Evolutionary conservation across 306 rosid species (phyloP), one percentile per base, ranked within the genome.

Genomic region (Ceratonia siliqua): DNA sequence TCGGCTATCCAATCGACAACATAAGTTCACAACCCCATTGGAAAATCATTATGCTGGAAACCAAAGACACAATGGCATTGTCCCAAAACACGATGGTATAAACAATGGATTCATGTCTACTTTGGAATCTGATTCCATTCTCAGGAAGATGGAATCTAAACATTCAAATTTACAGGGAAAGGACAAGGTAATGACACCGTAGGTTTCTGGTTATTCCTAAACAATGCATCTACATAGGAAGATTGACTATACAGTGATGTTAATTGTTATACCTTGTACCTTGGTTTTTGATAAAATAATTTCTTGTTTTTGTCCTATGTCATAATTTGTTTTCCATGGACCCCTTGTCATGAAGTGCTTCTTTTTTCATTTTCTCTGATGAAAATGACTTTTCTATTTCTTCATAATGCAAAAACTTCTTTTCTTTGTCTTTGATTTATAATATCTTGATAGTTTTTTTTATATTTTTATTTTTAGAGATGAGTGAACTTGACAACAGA

Each of bases 401-500:
- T 18, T 54, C 42, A 21, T 24, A 2, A 42, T 65, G 25, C 24
- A 5, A 30, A 49, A 41, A 27, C 25, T 39, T 53, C 2, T 48
- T 48, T 68, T 30, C 28, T 46, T 41, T 17, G 35, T 55, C 5
- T 63, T 41, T 53, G 13, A 6, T 17, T 24, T 24, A 22, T 59
- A 6, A 41, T 0, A 20, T 68, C 22, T 63, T 35, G n/a, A 35
- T 56, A 65, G 24, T 24, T n/a, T 61, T 18, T 33, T 46, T 70
- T 70, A 15, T 54, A 56, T 57, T 57, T 71, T 58, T 39, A 70
- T 39, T 85, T 83, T 61, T 85, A 85, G 83, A 85, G 85, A 80
- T 87, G 89, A 80, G 81, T 84, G 87, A 89, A 87, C 87, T 89
- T 91, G 97, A 91, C 94, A 79, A 82, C 88, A 80, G 94, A 89